Conservation (phyloP, 2,329 filamentous ascomycete species). For the Scedosporium dehoogii region DNA sequence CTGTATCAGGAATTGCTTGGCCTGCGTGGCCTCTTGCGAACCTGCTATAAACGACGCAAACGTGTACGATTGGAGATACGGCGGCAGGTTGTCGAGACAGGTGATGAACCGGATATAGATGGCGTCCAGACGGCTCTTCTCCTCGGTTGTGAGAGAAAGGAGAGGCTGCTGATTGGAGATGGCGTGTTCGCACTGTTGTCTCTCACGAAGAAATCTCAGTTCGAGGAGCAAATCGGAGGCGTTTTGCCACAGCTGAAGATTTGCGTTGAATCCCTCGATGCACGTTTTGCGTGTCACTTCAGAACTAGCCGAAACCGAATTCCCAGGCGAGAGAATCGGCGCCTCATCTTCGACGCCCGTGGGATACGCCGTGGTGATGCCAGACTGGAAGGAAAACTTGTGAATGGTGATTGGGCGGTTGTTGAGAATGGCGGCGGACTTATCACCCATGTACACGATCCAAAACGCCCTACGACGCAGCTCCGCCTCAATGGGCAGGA, state of each 20-base stretch:
- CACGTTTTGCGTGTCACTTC: conserved; percentile 16
- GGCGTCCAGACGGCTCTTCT: conserved; percentile 22
- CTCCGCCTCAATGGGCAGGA: conserved; percentile 27
- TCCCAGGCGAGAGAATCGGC: conserved; percentile 9
- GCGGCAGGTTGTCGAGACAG: conserved; percentile 27
- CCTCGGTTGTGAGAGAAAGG: conserved; percentile 13
- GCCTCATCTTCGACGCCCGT: conserved; percentile 20
- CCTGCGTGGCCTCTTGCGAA: conserved; percentile 13
- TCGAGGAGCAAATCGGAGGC: conserved; percentile 29
- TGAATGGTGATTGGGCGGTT: conserved; percentile 32
- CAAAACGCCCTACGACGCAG: conserved; percentile 25
- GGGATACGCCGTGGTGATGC: conserved; percentile 26
- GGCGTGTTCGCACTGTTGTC: conserved; percentile 9
- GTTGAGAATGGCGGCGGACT: conserved; percentile 28
- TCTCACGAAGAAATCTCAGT: conserved; percentile 21
- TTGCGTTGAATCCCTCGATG: conserved; percentile 30
- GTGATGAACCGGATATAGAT: conserved; percentile 30
- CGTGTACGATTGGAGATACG: conserved; percentile 22
- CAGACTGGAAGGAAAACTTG: conserved; percentile 29
- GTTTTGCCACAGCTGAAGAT: conserved; percentile 28
- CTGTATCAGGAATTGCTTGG: conserved; percentile 26
- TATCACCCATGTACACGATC: conserved; percentile 30
- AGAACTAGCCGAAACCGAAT: conserved; percentile 7
- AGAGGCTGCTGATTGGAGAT: neutral
- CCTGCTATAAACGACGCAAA: conserved; percentile 12